Conservation (phyloP, 2,329 filamentous ascomycete species). For the Epicoccum nigrum region DNA sequence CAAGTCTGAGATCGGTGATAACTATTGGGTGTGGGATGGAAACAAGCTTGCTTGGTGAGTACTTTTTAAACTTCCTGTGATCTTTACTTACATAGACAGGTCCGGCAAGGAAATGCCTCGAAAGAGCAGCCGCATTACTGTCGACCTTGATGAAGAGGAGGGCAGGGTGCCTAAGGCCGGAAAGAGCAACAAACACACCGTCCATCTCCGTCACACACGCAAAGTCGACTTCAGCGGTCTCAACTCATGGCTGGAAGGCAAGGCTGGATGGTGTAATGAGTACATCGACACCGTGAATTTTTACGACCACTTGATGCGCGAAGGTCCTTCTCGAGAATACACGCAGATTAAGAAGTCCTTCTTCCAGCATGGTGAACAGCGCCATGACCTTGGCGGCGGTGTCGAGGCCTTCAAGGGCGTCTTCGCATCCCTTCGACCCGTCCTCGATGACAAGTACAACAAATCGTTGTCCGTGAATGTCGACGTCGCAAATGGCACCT, state of each 20-base stretch:
- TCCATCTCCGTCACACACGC: conserved; percentile 70
- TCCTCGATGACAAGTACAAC: conserved; percentile 58
- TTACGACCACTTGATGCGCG: conserved; percentile 85
- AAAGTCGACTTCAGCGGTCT: conserved; percentile 71
- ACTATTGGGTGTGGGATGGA: conserved; percentile 78
- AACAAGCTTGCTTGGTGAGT: conserved; percentile 82
- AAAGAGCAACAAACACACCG: conserved; percentile 58
- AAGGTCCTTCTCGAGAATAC: conserved; percentile 72
- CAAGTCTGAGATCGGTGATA: conserved; percentile 58
- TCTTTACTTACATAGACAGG: conserved; percentile 26
- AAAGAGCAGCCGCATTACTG: conserved; percentile 52
- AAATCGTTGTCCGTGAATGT: conserved; percentile 80
- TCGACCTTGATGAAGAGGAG: conserved; percentile 76
- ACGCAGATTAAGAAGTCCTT: conserved; percentile 81
- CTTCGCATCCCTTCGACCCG: conserved; percentile 82
- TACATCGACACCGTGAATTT: conserved; percentile 87
- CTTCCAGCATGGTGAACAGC: conserved; percentile 65
- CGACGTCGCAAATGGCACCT: conserved; percentile 89
- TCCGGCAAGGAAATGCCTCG: conserved; percentile 33
- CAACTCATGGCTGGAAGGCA: conserved; percentile 67
- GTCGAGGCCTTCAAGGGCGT: conserved; percentile 86
- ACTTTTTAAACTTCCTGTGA: neutral
- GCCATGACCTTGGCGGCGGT: conserved; percentile 63
- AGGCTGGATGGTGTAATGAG: conserved; percentile 55
- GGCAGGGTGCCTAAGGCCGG: conserved; percentile 30